Evolutionary conservation across 805 yeast species (phyloP).

Genomic region (Cyberlindnera subsufficiens): DNA sequence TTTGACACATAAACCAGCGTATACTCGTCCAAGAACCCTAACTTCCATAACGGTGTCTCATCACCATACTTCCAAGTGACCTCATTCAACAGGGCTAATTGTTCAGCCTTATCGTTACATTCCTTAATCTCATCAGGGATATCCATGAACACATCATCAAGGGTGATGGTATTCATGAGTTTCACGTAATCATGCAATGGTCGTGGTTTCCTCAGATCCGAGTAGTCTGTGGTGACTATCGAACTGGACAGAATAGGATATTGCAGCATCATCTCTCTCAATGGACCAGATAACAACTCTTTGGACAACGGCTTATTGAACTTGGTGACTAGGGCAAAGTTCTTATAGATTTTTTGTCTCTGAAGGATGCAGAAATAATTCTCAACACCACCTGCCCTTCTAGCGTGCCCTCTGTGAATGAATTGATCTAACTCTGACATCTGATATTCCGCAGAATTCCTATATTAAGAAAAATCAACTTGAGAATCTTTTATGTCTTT

Average conservation of each 20-base stretch:
- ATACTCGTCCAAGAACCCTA: constrained; percentile 11
- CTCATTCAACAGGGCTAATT: constrained; percentile 6
- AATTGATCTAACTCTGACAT: not conserved
- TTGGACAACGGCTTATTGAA: constrained; percentile 9
- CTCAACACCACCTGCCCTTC: constrained; percentile 19
- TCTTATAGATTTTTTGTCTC: constrained; percentile 16
- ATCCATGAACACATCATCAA: constrained; percentile 11
- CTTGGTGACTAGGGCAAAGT: constrained; percentile 10
- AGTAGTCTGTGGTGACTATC: constrained; percentile 14
- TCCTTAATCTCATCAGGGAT: constrained; percentile 6
- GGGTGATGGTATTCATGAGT: constrained; percentile 9
- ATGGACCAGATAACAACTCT: constrained; percentile 4
- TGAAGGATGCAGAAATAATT: constrained; percentile 17
- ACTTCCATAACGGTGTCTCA: constrained; percentile 14
- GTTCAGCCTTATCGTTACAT: constrained; percentile 1
- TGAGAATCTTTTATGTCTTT: no score
- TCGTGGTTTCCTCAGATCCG: constrained; percentile 9
- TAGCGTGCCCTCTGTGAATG: constrained; percentile 14
- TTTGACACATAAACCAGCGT: constrained; percentile 16
- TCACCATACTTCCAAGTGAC: constrained; percentile 11
- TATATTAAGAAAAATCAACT: no score
- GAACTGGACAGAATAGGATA: constrained; percentile 16
- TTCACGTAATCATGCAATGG: constrained; percentile 17
- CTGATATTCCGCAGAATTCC: no score
- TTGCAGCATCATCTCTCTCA: constrained; percentile 9